phyloP scores from a whole-genome alignment of 2,329 filamentous ascomycete genomes.

The Cladorrhinum sp. region DNA sequence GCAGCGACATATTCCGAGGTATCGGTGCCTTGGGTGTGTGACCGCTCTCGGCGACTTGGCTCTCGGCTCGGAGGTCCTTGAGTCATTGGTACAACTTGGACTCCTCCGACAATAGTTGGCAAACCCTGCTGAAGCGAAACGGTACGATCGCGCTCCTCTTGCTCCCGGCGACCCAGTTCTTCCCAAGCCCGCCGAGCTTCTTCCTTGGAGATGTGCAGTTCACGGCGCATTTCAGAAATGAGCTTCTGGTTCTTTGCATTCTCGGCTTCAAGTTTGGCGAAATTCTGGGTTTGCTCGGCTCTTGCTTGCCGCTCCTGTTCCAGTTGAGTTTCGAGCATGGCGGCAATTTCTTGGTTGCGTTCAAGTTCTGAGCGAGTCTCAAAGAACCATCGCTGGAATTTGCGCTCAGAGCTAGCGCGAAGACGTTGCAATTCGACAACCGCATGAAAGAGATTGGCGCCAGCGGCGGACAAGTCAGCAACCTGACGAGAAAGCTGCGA shows the following conservation, averaged over 20 bases:
- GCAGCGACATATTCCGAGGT: conserved; percentile 32
- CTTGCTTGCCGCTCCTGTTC: conserved; percentile 69
- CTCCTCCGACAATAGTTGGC: conserved; percentile 84
- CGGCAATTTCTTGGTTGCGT: conserved; percentile 76
- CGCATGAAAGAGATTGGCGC: conserved; percentile 94
- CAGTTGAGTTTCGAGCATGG: conserved; percentile 73
- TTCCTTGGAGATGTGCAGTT: conserved; percentile 91
- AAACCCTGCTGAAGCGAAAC: conserved; percentile 82
- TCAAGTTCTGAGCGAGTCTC: conserved; percentile 89
- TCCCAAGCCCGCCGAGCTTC: conserved; percentile 96
- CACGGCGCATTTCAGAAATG: conserved; percentile 86
- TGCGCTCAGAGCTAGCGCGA: conserved; percentile 90
- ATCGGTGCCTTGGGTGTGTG: conserved; percentile 32
- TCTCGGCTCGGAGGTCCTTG: conserved; percentile 62
- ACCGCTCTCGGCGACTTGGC: conserved; percentile 42
- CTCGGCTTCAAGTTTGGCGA: conserved; percentile 65
- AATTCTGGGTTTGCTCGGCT: conserved; percentile 63
- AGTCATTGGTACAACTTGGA: conserved; percentile 93
- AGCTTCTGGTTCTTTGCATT: conserved; percentile 70
- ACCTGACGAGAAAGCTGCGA: conserved; percentile 91
- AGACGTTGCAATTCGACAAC: conserved; percentile 94
- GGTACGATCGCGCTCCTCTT: conserved; percentile 86
- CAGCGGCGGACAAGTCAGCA: conserved; percentile 93
- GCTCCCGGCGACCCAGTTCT: conserved; percentile 87
- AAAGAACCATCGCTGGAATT: conserved; percentile 98